Evolutionary conservation across 495 filamentous ascomycete species (phyloP).

Genomic region (Haplographium delicatum): DNA sequence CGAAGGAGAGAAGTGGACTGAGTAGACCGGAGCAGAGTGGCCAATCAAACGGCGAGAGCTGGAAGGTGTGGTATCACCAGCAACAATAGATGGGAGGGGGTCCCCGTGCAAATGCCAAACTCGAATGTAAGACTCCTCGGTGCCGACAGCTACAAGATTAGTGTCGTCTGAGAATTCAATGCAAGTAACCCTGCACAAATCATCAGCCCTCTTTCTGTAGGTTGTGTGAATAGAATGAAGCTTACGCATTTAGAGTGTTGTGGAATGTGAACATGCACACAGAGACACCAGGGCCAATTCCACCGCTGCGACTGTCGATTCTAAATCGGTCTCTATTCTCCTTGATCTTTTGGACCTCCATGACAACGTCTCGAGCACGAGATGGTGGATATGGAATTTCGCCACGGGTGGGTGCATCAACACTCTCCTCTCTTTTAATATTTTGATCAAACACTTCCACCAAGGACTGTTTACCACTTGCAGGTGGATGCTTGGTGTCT

Average conservation of each 20-base stretch:
- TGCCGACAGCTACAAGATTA: slow-evolving; percentile 76
- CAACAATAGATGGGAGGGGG: slow-evolving; percentile 42
- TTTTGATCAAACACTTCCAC: slow-evolving; percentile 71
- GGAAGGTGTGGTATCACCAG: slow-evolving; percentile 36
- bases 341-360: slow-evolving; percentile 92
- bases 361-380: slow-evolving; percentile 77
- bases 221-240: neutral
- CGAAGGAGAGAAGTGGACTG: slow-evolving; percentile 83
- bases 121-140: slow-evolving; percentile 89
- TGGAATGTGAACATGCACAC: slow-evolving; percentile 97
- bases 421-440: slow-evolving; percentile 87
- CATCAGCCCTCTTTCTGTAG: slow-evolving; percentile 15
- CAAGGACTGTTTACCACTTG: slow-evolving; percentile 53
- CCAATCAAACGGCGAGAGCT: slow-evolving; percentile 80
- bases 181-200: slow-evolving; percentile 66
- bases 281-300: slow-evolving; percentile 72
- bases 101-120: slow-evolving; percentile 86
- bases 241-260: slow-evolving; percentile 85
- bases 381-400: slow-evolving; percentile 83
- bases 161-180: slow-evolving; percentile 91
- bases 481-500: slow-evolving; percentile 65
- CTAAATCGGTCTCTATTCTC: slow-evolving; percentile 87
- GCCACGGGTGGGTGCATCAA: slow-evolving; percentile 70
- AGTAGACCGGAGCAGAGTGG: slow-evolving; percentile 83
- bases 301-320: slow-evolving; percentile 74